phyloP scores from a whole-genome alignment of 768 basidiomycete species.

The Tricholomella constricta region DNA sequence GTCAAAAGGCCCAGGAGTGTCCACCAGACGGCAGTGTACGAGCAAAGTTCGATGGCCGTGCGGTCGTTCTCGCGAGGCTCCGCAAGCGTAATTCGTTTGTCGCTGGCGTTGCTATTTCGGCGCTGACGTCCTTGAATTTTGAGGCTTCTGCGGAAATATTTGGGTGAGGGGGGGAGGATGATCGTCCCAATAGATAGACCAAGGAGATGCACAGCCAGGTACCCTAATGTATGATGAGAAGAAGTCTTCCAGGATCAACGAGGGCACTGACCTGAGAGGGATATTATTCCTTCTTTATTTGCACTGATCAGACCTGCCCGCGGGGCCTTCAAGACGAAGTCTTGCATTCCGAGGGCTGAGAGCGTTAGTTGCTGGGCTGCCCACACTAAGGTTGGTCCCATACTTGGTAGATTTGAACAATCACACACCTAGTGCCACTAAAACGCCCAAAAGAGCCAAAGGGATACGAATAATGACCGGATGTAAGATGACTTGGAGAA shows the following conservation, averaged over 20 bases:
- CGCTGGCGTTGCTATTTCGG: conserved; percentile 10
- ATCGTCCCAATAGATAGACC: conserved; percentile 83
- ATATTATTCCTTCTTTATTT: conserved; percentile 93
- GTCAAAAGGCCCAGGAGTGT: conserved; percentile 43
- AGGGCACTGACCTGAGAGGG: conserved; percentile 58
- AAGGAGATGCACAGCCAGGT: conserved; percentile 86
- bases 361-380: conserved; percentile 77
- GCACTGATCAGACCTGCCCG: conserved; percentile 65
- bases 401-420: neutral
- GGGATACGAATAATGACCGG: conserved; percentile 62
- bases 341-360: conserved; percentile 53
- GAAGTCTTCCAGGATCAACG: neutral
- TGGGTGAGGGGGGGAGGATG: conserved; percentile 76
- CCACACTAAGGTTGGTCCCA: neutral
- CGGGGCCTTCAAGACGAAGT: conserved; percentile 65
- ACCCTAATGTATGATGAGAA: conserved; percentile 51
- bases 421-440: conserved; percentile 57
- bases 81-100: conserved; percentile 17
- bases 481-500: conserved; percentile 69
- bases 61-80: conserved; percentile 66
- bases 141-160: conserved; percentile 63
- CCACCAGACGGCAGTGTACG: conserved; percentile 85
- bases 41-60: conserved; percentile 73
- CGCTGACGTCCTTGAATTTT: conserved; percentile 22
- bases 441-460: conserved; percentile 61